Conservation (phyloP, 192 early-diverging fungal species). For the Coemansia sp. region DNA sequence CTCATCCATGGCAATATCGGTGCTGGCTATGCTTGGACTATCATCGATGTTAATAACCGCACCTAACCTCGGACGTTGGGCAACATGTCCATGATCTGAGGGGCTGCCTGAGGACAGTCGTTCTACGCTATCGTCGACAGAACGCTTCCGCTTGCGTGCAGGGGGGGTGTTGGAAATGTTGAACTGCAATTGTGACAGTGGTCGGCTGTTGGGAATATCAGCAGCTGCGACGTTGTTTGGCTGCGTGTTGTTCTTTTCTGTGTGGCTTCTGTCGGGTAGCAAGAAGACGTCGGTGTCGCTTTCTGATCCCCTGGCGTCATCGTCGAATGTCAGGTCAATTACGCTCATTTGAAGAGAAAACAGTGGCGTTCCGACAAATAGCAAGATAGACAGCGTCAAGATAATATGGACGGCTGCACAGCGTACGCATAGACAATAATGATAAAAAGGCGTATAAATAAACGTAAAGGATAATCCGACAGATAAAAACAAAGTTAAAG, state of each 20-base stretch:
- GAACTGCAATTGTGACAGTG: not conserved
- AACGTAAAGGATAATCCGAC: not conserved
- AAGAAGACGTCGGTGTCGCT: not conserved
- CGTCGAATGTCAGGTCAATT: slow-evolving; percentile 46
- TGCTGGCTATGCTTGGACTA: not conserved
- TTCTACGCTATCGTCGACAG: slow-evolving; percentile 9
- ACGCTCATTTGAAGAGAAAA: slow-evolving; percentile 17
- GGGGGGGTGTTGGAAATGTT: slow-evolving; percentile 18
- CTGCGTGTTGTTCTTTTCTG: not conserved
- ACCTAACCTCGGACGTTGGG: not conserved
- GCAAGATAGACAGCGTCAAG: not conserved
- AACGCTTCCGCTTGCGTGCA: slow-evolving; percentile 18
- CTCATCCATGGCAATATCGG: not conserved
- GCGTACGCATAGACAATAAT: no score
- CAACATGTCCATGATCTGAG: not conserved
- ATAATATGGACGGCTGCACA: not conserved
- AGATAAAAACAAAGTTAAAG: not conserved
- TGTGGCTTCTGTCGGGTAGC: not conserved
- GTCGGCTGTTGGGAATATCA: not conserved
- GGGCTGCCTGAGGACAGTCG: not conserved
- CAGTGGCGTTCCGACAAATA: not conserved
- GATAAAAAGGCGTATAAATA: no score
- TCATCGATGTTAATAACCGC: slow-evolving; percentile 6
- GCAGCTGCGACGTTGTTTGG: not conserved
- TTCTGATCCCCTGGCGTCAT: slow-evolving; percentile 16